These are phyloP conservation scores for Boletus huronensis DNA, from an alignment of 768 basidiomycete genomes.

Conservation along the genomic window DNA sequence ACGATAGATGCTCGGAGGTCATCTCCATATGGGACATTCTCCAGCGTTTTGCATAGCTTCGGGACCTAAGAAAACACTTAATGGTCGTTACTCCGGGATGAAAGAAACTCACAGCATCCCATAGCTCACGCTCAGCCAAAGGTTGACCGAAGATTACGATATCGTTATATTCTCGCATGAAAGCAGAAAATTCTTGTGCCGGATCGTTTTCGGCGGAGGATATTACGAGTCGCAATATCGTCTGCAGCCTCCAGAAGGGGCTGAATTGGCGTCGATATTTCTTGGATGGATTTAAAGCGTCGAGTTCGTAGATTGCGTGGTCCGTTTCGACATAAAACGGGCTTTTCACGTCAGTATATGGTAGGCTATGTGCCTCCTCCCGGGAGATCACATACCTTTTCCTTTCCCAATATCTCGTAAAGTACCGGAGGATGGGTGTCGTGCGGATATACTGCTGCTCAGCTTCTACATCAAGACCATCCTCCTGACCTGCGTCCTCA, in stretches of 20 bases:
- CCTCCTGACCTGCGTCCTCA: constrained; percentile 64
- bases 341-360: constrained; percentile 33
- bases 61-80: constrained; percentile 14
- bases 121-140: constrained; percentile 25
- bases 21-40: constrained; percentile 21
- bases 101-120: constrained; percentile 23
- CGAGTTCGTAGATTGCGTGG: constrained; percentile 61
- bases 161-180: constrained; percentile 33
- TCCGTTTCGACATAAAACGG: constrained; percentile 64
- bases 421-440: constrained; percentile 44
- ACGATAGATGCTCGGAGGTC: constrained; percentile 18
- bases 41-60: constrained; percentile 19
- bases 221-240: constrained; percentile 49
- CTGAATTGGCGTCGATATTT: constrained; percentile 41
- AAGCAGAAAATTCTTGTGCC: constrained; percentile 30
- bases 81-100: not conserved
- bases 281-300: constrained; percentile 36
- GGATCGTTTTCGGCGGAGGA: constrained; percentile 27
- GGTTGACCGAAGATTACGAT: constrained; percentile 15
- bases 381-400: constrained; percentile 44
- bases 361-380: not conserved
- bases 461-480: constrained; percentile 36
- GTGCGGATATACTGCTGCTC: constrained; percentile 43
- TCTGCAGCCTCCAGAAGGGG: constrained; percentile 50
- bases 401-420: constrained; percentile 47